Conservation (phyloP, 2,329 filamentous ascomycete species). For the Lachnellula hyalina region DNA sequence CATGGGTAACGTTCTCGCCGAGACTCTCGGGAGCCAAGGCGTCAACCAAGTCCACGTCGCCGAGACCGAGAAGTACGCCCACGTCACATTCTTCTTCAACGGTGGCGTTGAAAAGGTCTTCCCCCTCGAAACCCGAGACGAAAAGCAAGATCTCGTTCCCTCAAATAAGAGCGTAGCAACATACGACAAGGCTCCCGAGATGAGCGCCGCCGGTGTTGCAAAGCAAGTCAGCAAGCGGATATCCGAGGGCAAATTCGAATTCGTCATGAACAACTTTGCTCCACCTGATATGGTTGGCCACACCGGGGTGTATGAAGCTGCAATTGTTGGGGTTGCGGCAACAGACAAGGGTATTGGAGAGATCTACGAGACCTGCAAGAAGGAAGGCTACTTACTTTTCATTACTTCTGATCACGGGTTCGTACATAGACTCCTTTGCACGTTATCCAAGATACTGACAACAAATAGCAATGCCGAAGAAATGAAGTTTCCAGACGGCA, state of each 20-base stretch:
- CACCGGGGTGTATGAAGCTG: constrained; percentile 94
- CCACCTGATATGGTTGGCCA: constrained; percentile 99
- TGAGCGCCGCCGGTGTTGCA: constrained; percentile 88
- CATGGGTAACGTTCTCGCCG: constrained; percentile 97
- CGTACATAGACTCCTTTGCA: constrained; percentile 26
- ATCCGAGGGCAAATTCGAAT: constrained; percentile 79
- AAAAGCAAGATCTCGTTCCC: constrained; percentile 70
- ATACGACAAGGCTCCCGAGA: constrained; percentile 91
- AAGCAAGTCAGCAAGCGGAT: constrained; percentile 87
- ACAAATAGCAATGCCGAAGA: constrained; percentile 75
- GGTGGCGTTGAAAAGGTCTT: constrained; percentile 97
- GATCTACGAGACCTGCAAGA: constrained; percentile 90
- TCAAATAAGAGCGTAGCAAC: constrained; percentile 88
- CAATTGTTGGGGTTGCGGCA: constrained; percentile 74
- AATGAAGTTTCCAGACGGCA: constrained; percentile 95
- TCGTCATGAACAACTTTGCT: constrained; percentile 99
- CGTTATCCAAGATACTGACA: constrained; percentile 18
- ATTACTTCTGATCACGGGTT: constrained; percentile 92
- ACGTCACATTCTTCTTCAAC: constrained; percentile 99
- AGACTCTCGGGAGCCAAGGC: constrained; percentile 87
- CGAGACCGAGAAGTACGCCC: constrained; percentile 98
- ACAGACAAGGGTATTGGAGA: constrained; percentile 92
- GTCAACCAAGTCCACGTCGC: constrained; percentile 94
- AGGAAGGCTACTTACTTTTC: constrained; percentile 88
- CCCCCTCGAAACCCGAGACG: constrained; percentile 83